phyloP scores from a whole-genome alignment of 139 green algal species.

The Dunaliella primolecta region DNA sequence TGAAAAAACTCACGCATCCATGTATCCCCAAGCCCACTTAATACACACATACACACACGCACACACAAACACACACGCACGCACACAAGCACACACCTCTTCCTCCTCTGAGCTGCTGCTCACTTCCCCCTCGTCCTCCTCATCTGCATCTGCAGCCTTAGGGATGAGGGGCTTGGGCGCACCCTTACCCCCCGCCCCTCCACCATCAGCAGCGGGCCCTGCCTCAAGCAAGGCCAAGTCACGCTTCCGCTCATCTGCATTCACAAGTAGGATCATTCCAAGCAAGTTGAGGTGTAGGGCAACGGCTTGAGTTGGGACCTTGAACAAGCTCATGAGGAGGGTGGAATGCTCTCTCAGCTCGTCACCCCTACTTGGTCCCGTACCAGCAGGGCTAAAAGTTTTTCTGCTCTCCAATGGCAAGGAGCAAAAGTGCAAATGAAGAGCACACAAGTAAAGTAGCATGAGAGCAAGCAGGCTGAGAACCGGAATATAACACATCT shows the following conservation, averaged over 20 bases:
- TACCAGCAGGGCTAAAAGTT: too few relatives aligned
- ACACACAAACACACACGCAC: not conserved
- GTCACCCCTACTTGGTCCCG: too few relatives aligned
- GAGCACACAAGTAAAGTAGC: too few relatives aligned
- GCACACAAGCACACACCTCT: not conserved
- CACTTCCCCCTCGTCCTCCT: constrained; percentile 56
- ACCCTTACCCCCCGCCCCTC: constrained; percentile 27
- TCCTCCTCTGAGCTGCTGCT: constrained; percentile 69
- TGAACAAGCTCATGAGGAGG: too few relatives aligned
- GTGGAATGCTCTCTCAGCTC: too few relatives aligned
- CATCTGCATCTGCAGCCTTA: constrained; percentile 77
- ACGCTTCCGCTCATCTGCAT: constrained; percentile 69
- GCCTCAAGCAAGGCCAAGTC: constrained; percentile 79
- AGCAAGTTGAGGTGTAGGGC: too few relatives aligned
- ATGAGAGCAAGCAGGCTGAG: too few relatives aligned
- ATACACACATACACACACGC: not conserved
- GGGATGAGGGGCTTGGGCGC: constrained; percentile 53
- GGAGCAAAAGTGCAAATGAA: too few relatives aligned
- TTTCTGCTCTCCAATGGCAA: too few relatives aligned
- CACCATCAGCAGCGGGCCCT: constrained; percentile 17
- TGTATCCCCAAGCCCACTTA: not conserved
- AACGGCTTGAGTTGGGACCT: too few relatives aligned
- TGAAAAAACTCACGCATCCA: too few relatives aligned
- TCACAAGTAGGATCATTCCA: not conserved
- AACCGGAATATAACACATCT: too few relatives aligned